Evolutionary conservation across 1,284 basidiomycete genomes (phyloP), one percentile per base, ranked within the genome.

Genomic region (Cutaneotrichosporon dermatis): DNA sequence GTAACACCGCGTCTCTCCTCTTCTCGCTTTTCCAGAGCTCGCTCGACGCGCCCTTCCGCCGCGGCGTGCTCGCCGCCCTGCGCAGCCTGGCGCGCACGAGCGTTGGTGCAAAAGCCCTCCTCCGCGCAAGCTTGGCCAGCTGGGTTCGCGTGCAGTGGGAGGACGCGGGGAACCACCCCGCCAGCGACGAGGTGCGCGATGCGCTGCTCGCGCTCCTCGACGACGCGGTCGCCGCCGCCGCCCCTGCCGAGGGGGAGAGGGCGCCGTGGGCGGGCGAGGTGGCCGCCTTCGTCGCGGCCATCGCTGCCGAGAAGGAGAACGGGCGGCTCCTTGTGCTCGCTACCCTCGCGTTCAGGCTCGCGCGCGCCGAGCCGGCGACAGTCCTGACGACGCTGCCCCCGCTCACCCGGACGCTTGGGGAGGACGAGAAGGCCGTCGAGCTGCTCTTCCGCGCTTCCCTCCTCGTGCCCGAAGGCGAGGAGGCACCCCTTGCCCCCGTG

Each of bases 1-100:
- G 93, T 36, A 89, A 92, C 72, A 91, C 89, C 0, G 93, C 90
- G 88, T 89, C 92, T 62, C 79, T 95, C 36, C 77, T 96, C 3
- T 87, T 89, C 0, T 90, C 88, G 65, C 73, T 94, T 54, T 92
- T 87, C 74, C 86, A 89, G 62, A 83, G 83, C 5, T 78, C 80
- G 42, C 73, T 79, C 0, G 88, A 92, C 63, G 65, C 72, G 0
- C 56, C 77, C 0, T 76, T 88, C 68, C 82, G 86, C 15, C 79
- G 79, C 36, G 45, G 45, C 15, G 36, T 52, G 46, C 57, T 59
- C 9, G 59, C 90, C 85, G 82, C 90, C 1, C 79, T 93, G 1
- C 84, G 84, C 4, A 88, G 86, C 64, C 69, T 92, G 53, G 88
- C 87, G 0, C 83, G 82, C 67, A 85, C 88, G 66, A 68, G 79